phyloP scores from a whole-genome alignment of 805 yeast species.

The Lipomyces yamanashiensis region DNA sequence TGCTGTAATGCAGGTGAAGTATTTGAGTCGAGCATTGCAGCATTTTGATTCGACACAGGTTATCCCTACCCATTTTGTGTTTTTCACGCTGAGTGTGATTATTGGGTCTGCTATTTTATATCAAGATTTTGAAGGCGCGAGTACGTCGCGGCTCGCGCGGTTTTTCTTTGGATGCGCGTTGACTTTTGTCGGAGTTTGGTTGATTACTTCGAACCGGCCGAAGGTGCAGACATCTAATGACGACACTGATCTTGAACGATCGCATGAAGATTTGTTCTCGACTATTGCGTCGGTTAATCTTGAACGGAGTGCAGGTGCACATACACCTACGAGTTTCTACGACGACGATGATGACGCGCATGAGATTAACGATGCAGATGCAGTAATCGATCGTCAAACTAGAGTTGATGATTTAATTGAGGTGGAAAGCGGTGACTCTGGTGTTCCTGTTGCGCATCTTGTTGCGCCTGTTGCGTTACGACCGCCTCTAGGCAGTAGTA shows the following conservation, averaged over 20 bases:
- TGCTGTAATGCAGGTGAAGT: constrained; percentile 50
- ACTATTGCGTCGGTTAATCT: constrained; percentile 33
- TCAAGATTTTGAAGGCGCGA: constrained; percentile 48
- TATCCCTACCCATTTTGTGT: constrained; percentile 56
- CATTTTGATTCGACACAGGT: constrained; percentile 53
- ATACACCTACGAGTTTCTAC: constrained; percentile 32
- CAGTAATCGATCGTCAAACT: constrained; percentile 5
- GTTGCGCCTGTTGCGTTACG: constrained; percentile 4
- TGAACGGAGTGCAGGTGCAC: constrained; percentile 28
- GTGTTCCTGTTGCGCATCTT: not conserved
- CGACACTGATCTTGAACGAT: not conserved
- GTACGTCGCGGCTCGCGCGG: constrained; percentile 36
- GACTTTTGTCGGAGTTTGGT: constrained; percentile 52
- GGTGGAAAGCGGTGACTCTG: not conserved
- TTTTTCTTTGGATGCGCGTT: constrained; percentile 48
- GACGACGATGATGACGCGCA: constrained; percentile 35
- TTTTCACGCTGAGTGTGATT: constrained; percentile 53
- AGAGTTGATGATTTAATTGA: constrained; percentile 3
- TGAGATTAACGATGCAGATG: constrained; percentile 28
- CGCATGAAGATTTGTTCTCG: constrained; percentile 22
- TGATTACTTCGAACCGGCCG: constrained; percentile 42
- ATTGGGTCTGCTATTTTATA: constrained; percentile 52
- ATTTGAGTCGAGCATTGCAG: constrained; percentile 49
- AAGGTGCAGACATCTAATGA: not conserved
- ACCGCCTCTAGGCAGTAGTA: not conserved